phyloP scores from a whole-genome alignment of 441 rosid genomes.

The Gossypium davidsonii region DNA sequence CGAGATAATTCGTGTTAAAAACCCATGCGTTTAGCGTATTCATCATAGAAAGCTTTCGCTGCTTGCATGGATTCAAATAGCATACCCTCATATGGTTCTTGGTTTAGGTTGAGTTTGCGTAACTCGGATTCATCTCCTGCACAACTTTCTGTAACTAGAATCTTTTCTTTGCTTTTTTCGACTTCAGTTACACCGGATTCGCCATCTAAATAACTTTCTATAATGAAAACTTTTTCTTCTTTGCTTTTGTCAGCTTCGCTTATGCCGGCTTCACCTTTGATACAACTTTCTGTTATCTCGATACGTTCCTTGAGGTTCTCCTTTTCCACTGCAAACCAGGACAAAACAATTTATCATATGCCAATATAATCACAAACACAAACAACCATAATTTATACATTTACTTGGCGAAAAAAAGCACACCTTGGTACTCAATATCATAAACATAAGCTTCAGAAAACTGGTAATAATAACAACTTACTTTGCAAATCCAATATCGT shows the following conservation, averaged over 20 bases:
- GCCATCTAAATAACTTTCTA: not conserved
- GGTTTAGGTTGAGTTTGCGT: conserved; percentile 17
- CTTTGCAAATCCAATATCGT: too few relatives aligned
- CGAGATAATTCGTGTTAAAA: conserved; percentile 23
- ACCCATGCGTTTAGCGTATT: conserved; percentile 22
- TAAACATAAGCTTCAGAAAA: too few relatives aligned
- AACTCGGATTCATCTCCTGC: conserved; percentile 14
- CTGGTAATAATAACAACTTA: too few relatives aligned
- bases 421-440: too few relatives aligned
- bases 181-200: conserved; percentile 3
- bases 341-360: not conserved
- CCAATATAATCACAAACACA: not conserved
- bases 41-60: conserved; percentile 24
- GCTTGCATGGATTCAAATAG: conserved; percentile 21
- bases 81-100: conserved; percentile 24
- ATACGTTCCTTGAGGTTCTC: not conserved
- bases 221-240: not conserved
- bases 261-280: not conserved
- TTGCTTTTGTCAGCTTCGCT: not conserved
- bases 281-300: conserved; percentile 7
- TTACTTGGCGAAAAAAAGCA: too few relatives aligned
- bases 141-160: not conserved
- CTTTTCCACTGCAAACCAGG: conserved; percentile 13
- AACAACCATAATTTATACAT: too few relatives aligned
- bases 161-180: not conserved